These are phyloP conservation scores for Penicillium sp. DNA, from an alignment of 2,329 filamentous ascomycete genomes.

Conservation along the genomic window DNA sequence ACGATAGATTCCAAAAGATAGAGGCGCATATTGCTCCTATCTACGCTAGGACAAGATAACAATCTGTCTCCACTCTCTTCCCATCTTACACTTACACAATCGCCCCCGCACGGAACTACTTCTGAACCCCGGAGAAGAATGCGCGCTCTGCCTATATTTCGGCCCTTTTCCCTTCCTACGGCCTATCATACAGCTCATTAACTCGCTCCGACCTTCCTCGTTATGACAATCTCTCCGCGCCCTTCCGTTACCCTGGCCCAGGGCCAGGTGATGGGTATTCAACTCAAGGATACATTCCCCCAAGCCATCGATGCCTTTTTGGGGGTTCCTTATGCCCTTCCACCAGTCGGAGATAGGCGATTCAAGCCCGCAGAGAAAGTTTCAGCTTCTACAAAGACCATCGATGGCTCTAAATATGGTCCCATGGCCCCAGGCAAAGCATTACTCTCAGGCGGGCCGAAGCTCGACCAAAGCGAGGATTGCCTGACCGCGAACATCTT, in stretches of 20 bases:
- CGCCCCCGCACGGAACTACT: conserved; percentile 20
- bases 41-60: conserved; percentile 2
- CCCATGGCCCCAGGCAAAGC: conserved; percentile 39
- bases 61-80: conserved; percentile 7
- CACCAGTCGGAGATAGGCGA: conserved; percentile 48
- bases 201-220: not conserved
- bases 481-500: conserved; percentile 45
- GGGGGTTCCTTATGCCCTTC: conserved; percentile 51
- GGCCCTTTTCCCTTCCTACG: not conserved
- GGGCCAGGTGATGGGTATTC: conserved; percentile 31
- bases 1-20: not conserved
- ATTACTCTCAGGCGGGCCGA: conserved; percentile 49
- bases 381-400: conserved; percentile 16
- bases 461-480: conserved; percentile 50
- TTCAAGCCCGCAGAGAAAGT: conserved; percentile 43
- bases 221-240: not conserved
- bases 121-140: conserved; percentile 15
- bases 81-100: not conserved
- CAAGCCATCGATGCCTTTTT: conserved; percentile 43
- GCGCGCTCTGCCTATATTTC: conserved; percentile 5
- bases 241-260: conserved; percentile 24
- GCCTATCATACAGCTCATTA: not conserved
- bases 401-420: conserved; percentile 40
- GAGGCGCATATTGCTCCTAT: not conserved
- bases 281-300: conserved; percentile 22